A percentile compares a stretch with the other conserved stretches of the same genome.
phyloP scores from a whole-genome alignment of 306 rosid species.

The Morella rubra region DNA sequence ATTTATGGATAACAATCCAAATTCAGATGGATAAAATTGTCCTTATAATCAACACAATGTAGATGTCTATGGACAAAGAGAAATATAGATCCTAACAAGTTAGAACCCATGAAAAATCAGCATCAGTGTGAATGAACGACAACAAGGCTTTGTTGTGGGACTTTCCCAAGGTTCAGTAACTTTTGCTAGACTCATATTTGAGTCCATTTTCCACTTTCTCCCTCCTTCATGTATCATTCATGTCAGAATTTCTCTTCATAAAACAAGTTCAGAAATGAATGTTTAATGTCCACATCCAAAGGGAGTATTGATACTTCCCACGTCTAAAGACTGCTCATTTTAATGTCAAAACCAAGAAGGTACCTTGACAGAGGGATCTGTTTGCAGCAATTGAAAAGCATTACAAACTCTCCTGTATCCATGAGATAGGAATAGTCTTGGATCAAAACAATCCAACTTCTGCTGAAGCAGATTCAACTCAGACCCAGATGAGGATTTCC shows the following conservation, averaged over 20 bases:
- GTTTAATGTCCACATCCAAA: background rate
- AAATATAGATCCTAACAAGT: background rate
- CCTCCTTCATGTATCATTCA: background rate
- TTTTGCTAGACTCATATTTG: background rate
- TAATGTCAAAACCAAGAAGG: slow-evolving; percentile 8
- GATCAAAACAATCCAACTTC: slow-evolving; percentile 31
- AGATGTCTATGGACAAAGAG: background rate
- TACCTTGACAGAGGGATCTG: slow-evolving; percentile 62
- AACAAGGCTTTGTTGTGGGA: background rate
- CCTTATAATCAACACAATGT: background rate
- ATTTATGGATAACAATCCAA: background rate
- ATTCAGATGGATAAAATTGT: background rate
- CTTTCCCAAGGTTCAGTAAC: background rate
- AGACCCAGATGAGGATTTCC: slow-evolving; percentile 33
- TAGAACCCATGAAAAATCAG: background rate
- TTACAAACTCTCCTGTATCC: slow-evolving; percentile 46
- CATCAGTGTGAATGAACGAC: background rate
- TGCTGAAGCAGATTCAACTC: slow-evolving; percentile 35
- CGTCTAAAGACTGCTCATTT: background rate
- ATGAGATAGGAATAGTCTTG: slow-evolving; percentile 36
- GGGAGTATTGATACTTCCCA: background rate
- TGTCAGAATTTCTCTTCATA: background rate
- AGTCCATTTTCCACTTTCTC: background rate
- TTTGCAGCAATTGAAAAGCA: slow-evolving; percentile 51
- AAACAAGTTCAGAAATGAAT: background rate